Evolutionary conservation across 352 stramenopile species (phyloP).

Genomic region (Globisporangium okanoganense): DNA sequence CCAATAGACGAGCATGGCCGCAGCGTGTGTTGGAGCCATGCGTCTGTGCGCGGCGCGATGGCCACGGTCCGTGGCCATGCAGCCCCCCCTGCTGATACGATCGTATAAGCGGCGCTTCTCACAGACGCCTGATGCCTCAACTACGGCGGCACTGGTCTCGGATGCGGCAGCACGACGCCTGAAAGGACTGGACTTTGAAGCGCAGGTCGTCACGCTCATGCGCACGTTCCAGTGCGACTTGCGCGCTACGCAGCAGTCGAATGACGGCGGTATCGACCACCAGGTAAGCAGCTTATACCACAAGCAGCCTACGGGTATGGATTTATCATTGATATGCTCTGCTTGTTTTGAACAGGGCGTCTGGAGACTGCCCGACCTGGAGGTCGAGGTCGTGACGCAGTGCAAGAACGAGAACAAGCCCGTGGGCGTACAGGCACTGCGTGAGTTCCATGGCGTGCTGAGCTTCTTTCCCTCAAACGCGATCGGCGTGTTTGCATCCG

Average conservation of each 20-base stretch:
- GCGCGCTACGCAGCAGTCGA: constrained; percentile 53
- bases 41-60: not conserved
- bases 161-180: constrained; percentile 2
- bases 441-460: constrained; percentile 75
- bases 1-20: too few species aligned
- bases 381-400: constrained; percentile 70
- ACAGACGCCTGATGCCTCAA: not conserved
- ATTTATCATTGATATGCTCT: not conserved
- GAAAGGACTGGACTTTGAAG: constrained; percentile 63
- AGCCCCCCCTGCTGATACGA: not conserved
- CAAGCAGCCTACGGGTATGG: not conserved
- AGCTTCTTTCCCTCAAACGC: constrained; percentile 33
- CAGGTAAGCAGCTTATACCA: constrained; percentile 20
- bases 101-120: not conserved
- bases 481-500: constrained; percentile 63
- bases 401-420: constrained; percentile 79
- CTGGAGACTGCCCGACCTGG: constrained; percentile 57
- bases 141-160: not conserved
- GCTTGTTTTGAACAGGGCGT: constrained; percentile 34
- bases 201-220: constrained; percentile 56
- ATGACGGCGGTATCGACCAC: constrained; percentile 76
- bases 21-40: not conserved
- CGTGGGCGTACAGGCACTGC: constrained; percentile 60
- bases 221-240: constrained; percentile 45
- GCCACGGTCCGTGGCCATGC: not conserved